Evolutionary conservation across 345 rosid species (phyloP), one percentile per base, ranked within the genome.

Genomic region (Lepidium didymum): DNA sequence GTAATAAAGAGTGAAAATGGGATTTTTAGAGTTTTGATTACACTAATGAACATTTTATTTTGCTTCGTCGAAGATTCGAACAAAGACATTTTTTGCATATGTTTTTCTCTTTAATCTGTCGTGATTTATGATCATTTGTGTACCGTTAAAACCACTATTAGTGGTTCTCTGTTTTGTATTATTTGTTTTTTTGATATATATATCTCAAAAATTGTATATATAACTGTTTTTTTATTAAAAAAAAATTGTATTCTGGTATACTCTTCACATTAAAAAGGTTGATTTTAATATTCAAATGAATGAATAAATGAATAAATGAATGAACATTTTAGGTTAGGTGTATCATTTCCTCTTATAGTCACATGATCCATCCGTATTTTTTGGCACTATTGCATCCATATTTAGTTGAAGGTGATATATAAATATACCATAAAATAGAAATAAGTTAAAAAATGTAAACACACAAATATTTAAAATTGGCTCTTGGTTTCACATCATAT

Each of bases 51-150:
- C 9, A 33, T 29, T 5, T 10, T 13, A 43, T 18, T 67, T 42
- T 66, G 56, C 50, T 73, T 74, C 63, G 50, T 67, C 68, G 73
- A 74, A 74, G 77, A 18, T 74, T 66, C 68, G 68, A 58, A 25
- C 54, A 33, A 58, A 65, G 49, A 50, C 68, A 46, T 12, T 66
- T 12, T 66, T 56, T 56, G 53, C 44, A 37, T 29, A 49, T 37
- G 4, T 56, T 64, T 0, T 71, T 44, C 19, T 35, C 13, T 13
- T 18, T 63, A 10, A 18, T 46, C 35, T 45, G 34, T 63, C 56
- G 43, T 63, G 6, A 33, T 33, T 23, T 38, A 40, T 65, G 60
- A 15, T 14, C 53, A 12, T 7, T 40, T 10, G 12, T 38, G 50
- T 12, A 33, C n/a, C 19, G 18, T 41, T 52, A 3, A 11, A 37